Percentiles rank a stretch among this genome's conserved stretches.
Evolutionary conservation across 345 rosid species (phyloP).

Genomic region (Eucalyptus regnans): DNA sequence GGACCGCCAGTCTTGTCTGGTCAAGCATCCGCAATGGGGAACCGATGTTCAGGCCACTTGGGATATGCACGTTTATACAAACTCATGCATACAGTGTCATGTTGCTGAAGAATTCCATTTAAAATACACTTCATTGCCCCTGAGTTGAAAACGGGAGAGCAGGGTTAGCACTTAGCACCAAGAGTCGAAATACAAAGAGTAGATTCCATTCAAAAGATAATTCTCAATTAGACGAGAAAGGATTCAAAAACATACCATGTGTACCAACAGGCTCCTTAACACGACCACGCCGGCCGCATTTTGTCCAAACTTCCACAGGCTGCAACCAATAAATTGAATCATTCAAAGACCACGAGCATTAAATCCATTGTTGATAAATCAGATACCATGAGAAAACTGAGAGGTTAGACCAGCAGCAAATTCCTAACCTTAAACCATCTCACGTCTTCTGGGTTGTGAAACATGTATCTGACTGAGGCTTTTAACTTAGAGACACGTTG

Average conservation of each 20-base stretch:
- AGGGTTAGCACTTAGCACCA: neutral
- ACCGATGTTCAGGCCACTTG: slow-evolving; percentile 72
- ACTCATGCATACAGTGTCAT: slow-evolving; percentile 83
- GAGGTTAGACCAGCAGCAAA: neutral
- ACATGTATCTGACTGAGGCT: slow-evolving; percentile 81
- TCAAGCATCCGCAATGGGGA: slow-evolving; percentile 45
- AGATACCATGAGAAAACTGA: neutral
- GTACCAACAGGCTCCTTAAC: slow-evolving; percentile 93
- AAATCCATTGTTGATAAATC: neutral
- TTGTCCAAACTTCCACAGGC: slow-evolving; percentile 93
- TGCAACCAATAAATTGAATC: slow-evolving; percentile 12
- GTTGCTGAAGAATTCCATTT: slow-evolving; percentile 87
- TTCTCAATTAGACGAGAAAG: neutral
- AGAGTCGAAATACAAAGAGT: neutral
- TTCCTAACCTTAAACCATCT: slow-evolving; percentile 84
- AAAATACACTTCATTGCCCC: slow-evolving; percentile 85
- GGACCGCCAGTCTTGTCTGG: neutral
- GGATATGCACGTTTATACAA: slow-evolving; percentile 85
- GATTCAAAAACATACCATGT: slow-evolving; percentile 46
- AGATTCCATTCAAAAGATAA: neutral
- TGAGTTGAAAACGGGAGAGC: neutral
- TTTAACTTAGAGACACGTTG: slow-evolving; percentile 82
- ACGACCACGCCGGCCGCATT: slow-evolving; percentile 80
- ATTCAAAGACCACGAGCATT: neutral
- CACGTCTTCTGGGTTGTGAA: slow-evolving; percentile 92